Conservation (phyloP, 257 asterid species). For the Forsythia suspensa region DNA sequence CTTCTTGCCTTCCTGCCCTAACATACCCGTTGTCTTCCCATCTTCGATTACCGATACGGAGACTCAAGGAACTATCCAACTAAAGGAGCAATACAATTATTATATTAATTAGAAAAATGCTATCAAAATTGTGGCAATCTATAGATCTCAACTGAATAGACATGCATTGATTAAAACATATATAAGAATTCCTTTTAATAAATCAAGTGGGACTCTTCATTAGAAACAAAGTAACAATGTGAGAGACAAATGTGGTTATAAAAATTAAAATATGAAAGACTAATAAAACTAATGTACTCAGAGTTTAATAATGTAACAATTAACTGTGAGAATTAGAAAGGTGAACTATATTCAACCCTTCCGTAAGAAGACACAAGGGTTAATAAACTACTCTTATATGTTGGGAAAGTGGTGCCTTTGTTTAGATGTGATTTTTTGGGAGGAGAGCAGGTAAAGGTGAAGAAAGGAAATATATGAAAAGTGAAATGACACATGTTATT, state of each 20-base stretch:
- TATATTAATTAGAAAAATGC: neutral
- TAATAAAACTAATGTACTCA: neutral
- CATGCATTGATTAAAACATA: neutral
- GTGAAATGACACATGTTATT: neutral
- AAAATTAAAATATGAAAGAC: neutral
- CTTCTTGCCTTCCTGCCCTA: constrained; percentile 82
- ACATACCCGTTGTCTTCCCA: constrained; percentile 91
- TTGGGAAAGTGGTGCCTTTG: neutral
- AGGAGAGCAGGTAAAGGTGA: neutral
- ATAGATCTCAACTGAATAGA: neutral
- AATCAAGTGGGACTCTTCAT: neutral
- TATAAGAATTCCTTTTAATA: neutral
- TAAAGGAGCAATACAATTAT: neutral
- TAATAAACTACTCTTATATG: neutral
- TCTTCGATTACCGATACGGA: constrained; percentile 73
- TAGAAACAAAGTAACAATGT: neutral
- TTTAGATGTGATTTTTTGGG: neutral
- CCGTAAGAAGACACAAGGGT: neutral
- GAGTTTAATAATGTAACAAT: neutral
- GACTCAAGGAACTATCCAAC: constrained; percentile 45
- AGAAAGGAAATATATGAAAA: neutral
- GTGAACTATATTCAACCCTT: neutral
- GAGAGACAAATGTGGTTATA: neutral
- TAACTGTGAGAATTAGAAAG: neutral
- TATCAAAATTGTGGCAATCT: neutral